Percentiles rank a stretch among this genome's conserved stretches.
Evolutionary conservation across 495 filamentous ascomycete species (phyloP).

Genomic region (Penicillium canariense): DNA sequence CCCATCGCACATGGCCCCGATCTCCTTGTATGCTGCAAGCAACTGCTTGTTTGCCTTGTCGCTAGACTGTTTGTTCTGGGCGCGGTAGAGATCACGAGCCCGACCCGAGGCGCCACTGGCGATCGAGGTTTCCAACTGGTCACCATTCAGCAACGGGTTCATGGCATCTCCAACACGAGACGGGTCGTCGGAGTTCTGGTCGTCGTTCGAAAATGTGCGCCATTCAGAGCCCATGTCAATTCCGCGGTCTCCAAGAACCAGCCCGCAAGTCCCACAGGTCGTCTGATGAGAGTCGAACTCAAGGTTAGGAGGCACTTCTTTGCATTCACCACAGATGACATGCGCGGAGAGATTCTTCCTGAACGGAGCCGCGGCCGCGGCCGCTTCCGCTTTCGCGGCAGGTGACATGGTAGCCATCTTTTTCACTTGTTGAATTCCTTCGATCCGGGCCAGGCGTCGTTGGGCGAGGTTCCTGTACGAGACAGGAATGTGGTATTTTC

Average conservation of each 20-base stretch:
- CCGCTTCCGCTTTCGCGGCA: slow-evolving; percentile 23
- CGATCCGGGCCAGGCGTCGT: slow-evolving; percentile 28
- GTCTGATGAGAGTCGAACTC: slow-evolving; percentile 92
- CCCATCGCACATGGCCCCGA: slow-evolving; percentile 80
- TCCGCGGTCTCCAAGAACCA: slow-evolving; percentile 87
- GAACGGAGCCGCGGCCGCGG: slow-evolving; percentile 40
- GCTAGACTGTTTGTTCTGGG: slow-evolving; percentile 78
- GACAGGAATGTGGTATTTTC: slow-evolving; percentile 44
- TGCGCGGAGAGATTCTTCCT: slow-evolving; percentile 79
- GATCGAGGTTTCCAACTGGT: slow-evolving; percentile 89
- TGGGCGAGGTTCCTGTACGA: slow-evolving; percentile 42
- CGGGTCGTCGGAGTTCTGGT: slow-evolving; percentile 92
- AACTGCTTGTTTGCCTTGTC: slow-evolving; percentile 84
- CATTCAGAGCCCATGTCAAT: slow-evolving; percentile 96
- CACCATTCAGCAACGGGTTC: slow-evolving; percentile 84
- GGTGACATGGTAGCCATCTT: slow-evolving; percentile 42
- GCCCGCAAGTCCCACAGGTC: slow-evolving; percentile 85
- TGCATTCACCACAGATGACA: slow-evolving; percentile 84
- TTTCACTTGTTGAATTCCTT: slow-evolving; percentile 19
- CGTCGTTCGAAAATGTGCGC: slow-evolving; percentile 98
- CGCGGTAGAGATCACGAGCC: slow-evolving; percentile 74
- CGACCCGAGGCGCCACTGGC: slow-evolving; percentile 74
- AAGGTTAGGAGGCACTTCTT: slow-evolving; percentile 86
- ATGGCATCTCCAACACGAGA: slow-evolving; percentile 93
- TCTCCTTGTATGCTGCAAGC: slow-evolving; percentile 82